Conservation (phyloP, 345 rosid species). For the Camelina hispida region DNA sequence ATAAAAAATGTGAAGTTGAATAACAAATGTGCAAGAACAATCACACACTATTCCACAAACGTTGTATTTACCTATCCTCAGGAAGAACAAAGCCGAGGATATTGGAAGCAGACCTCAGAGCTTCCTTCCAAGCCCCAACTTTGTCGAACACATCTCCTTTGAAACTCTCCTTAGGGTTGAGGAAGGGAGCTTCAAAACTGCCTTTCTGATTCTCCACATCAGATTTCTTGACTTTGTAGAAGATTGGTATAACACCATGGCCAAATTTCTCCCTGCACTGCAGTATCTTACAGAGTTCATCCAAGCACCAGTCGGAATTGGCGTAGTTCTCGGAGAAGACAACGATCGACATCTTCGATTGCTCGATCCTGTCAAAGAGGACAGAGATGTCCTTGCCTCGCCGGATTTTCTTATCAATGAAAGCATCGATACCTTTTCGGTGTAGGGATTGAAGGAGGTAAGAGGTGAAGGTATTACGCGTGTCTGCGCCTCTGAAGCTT, state of each 20-base stretch:
- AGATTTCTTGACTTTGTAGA: constrained; percentile 39
- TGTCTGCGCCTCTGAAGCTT: constrained; percentile 46
- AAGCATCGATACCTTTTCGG: constrained; percentile 26
- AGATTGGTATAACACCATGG: constrained; percentile 40
- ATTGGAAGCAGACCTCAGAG: constrained; percentile 9
- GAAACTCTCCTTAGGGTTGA: constrained; percentile 21
- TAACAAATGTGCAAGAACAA: too few species aligned
- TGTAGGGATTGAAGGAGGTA: constrained; percentile 1
- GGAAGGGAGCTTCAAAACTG: constrained; percentile 31
- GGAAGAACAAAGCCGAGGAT: not conserved
- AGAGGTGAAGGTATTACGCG: constrained; percentile 33
- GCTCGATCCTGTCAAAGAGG: constrained; percentile 37
- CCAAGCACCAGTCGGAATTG: constrained; percentile 45
- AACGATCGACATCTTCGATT: constrained; percentile 36
- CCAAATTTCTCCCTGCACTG: constrained; percentile 9
- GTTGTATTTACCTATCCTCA: too few species aligned
- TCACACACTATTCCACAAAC: too few species aligned
- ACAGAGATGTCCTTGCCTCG: constrained; percentile 26
- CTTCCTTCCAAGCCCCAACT: constrained; percentile 29
- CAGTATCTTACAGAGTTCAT: constrained; percentile 43
- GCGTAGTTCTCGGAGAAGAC: constrained; percentile 44
- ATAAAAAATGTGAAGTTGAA: too few species aligned
- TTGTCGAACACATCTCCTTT: not conserved
- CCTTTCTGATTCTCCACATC: constrained; percentile 41
- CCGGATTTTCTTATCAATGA: constrained; percentile 27